phyloP scores from a whole-genome alignment of 495 filamentous ascomycete genomes.

The Penicillium canariense region DNA sequence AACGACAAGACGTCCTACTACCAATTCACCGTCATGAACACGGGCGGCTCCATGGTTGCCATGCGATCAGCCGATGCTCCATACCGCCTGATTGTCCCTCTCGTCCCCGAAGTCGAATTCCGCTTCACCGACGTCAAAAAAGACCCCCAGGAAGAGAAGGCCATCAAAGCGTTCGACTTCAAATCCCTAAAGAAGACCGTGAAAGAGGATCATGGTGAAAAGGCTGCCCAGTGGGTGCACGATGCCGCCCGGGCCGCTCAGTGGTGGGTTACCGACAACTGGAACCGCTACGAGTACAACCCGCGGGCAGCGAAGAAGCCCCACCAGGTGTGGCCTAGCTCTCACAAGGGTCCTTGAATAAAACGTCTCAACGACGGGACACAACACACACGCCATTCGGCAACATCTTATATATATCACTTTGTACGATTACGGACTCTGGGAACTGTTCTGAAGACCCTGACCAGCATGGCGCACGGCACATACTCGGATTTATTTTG shows the following conservation, averaged over 20 bases:
- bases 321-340: conserved; percentile 1
- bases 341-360: neutral
- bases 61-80: conserved; percentile 38
- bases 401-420: neutral
- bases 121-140: conserved; percentile 34
- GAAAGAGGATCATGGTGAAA: conserved; percentile 28
- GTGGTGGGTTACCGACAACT: conserved; percentile 40
- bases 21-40: conserved; percentile 48
- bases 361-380: neutral
- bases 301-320: conserved; percentile 6
- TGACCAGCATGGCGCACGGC: conserved; percentile 21
- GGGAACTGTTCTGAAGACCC: conserved; percentile 1
- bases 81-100: conserved; percentile 41
- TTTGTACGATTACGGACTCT: conserved; percentile 10
- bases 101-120: conserved; percentile 38
- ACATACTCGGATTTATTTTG: conserved; percentile 6
- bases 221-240: conserved; percentile 37
- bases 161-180: conserved; percentile 35
- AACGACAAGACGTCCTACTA: conserved; percentile 38
- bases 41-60: conserved; percentile 41
- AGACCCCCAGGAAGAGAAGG: conserved; percentile 36
- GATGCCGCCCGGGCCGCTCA: conserved; percentile 36
- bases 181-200: conserved; percentile 27
- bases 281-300: conserved; percentile 18
- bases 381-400: neutral